A percentile compares a stretch with the other conserved stretches of the same genome.
phyloP scores from a whole-genome alignment of 1,284 basidiomycete genomes.

The Tilletia horrida region DNA sequence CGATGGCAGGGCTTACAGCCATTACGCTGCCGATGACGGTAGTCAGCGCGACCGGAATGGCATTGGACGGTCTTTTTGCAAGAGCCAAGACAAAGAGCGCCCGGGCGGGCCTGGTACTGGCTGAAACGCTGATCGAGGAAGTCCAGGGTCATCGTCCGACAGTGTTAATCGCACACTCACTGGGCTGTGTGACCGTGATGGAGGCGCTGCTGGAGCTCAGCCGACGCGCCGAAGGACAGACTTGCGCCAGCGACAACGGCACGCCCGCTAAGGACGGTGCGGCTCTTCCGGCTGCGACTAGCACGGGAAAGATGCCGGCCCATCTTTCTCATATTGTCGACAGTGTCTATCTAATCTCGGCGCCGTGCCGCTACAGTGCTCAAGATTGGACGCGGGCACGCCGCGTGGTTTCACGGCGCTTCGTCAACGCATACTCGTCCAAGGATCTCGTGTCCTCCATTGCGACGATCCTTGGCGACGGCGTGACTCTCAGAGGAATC shows the following conservation, averaged over 20 bases:
- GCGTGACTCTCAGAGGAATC: neutral
- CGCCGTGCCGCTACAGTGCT: constrained; percentile 58
- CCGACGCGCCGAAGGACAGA: constrained; percentile 13
- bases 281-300: neutral
- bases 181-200: constrained; percentile 61
- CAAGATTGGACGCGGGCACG: constrained; percentile 58
- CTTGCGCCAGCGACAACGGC: neutral
- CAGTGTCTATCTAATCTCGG: constrained; percentile 56
- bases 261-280: neutral
- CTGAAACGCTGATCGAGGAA: constrained; percentile 60
- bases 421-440: constrained; percentile 59
- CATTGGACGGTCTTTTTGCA: constrained; percentile 56
- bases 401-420: constrained; percentile 57
- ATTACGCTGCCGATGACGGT: constrained; percentile 59
- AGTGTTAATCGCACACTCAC: constrained; percentile 60
- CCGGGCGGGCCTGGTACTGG: constrained; percentile 60
- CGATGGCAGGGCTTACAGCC: constrained; percentile 61
- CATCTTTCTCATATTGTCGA: constrained; percentile 57
- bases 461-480: constrained; percentile 9
- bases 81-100: constrained; percentile 42
- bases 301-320: constrained; percentile 33
- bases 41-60: constrained; percentile 50
- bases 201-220: constrained; percentile 59
- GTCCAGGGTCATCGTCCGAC: constrained; percentile 63
- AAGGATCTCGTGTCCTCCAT: constrained; percentile 57